Evolutionary conservation across 163 green algal species (phyloP).

Genomic region (Volvox carteri): DNA sequence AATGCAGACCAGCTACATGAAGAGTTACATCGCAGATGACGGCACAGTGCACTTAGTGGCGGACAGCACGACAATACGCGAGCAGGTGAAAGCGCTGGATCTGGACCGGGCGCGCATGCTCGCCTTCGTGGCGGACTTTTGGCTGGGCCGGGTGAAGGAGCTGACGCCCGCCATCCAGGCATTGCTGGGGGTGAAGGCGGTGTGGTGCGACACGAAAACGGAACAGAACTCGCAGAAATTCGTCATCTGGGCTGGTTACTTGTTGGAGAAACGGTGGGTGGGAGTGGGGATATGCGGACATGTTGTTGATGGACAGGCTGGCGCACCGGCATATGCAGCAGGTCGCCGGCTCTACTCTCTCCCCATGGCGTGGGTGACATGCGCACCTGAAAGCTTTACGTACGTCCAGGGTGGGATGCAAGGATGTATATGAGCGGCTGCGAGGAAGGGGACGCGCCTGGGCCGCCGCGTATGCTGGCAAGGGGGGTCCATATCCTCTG

Average conservation of each 20-base stretch:
- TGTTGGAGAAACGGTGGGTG: slow-evolving; percentile 82
- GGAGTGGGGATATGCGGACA: too few relatives aligned
- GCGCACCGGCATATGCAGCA: too few relatives aligned
- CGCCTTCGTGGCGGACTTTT: slow-evolving; percentile 78
- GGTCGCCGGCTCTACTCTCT: too few relatives aligned
- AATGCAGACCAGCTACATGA: slow-evolving; percentile 73
- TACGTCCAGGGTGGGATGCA: too few relatives aligned
- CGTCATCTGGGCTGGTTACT: slow-evolving; percentile 89
- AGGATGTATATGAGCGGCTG: too few relatives aligned
- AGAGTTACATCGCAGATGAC: slow-evolving; percentile 74
- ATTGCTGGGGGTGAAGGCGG: slow-evolving; percentile 85
- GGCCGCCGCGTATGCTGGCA: too few relatives aligned
- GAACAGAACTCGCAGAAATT: slow-evolving; percentile 87
- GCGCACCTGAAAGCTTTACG: too few relatives aligned
- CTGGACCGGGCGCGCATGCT: slow-evolving; percentile 83
- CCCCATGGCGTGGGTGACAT: too few relatives aligned
- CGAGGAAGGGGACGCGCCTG: too few relatives aligned
- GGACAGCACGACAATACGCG: slow-evolving; percentile 64
- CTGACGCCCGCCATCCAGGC: slow-evolving; percentile 75
- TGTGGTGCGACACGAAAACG: slow-evolving; percentile 87
- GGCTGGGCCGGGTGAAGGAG: slow-evolving; percentile 82
- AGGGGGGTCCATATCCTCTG: too few relatives aligned
- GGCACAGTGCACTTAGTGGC: slow-evolving; percentile 86
- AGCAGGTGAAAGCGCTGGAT: slow-evolving; percentile 72
- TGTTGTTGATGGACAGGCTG: too few relatives aligned